These are phyloP conservation scores for Alopecurus myosuroides DNA, from an alignment of 176 grass and related monocot species.

Conservation along the genomic window DNA sequence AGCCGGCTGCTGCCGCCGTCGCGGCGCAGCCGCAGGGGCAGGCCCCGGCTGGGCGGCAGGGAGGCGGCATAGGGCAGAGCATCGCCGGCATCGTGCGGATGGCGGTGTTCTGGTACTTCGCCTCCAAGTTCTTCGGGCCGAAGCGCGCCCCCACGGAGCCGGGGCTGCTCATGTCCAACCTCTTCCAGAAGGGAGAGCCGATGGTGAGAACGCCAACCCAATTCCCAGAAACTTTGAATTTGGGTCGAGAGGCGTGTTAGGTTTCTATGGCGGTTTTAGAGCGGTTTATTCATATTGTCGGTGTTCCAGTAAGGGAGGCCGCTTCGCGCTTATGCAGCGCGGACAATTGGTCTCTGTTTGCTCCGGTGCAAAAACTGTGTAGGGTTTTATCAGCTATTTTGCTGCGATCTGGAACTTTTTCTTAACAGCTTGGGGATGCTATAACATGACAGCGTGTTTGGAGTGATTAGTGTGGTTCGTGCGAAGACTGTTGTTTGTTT, in stretches of 20 bases:
- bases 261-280: background rate
- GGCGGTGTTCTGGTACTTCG: constrained; percentile 98
- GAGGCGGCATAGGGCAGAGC: constrained; percentile 65
- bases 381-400: background rate
- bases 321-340: background rate
- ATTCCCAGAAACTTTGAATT: background rate
- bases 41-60: constrained; percentile 30
- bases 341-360: background rate
- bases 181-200: constrained; percentile 90
- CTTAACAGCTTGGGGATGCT: background rate
- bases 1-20: constrained; percentile 29
- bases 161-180: constrained; percentile 68
- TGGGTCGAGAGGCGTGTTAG: constrained; percentile 9
- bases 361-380: background rate
- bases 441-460: background rate
- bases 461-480: background rate
- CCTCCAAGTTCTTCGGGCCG: constrained; percentile 86
- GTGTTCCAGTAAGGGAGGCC: background rate
- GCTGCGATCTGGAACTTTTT: constrained; percentile 11
- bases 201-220: constrained; percentile 40
- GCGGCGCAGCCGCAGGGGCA: constrained; percentile 35
- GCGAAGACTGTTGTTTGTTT: background rate
- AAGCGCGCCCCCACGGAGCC: constrained; percentile 66
- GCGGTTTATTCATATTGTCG: background rate
- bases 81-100: constrained; percentile 79